Conservation (phyloP, 164 flowering plant genomes). For the Taxillus chinensis region DNA sequence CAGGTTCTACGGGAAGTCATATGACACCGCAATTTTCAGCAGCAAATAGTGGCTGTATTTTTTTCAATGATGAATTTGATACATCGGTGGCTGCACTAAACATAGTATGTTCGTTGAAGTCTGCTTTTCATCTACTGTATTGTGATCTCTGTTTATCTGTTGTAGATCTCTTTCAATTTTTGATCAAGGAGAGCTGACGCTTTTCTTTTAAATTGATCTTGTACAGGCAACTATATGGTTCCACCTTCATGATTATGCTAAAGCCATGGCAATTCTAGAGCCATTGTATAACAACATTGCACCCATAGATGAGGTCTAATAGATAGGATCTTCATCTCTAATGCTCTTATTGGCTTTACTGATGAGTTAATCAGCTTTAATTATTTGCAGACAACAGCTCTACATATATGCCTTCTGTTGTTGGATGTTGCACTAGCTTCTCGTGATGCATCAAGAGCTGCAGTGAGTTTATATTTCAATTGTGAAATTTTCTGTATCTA, state of each 20-base stretch:
- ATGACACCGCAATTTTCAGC: slow-evolving; percentile 23
- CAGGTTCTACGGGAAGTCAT: slow-evolving; percentile 43
- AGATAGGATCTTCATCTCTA: neutral
- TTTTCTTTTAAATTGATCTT: slow-evolving; percentile 2
- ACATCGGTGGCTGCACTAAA: slow-evolving; percentile 60
- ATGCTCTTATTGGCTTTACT: neutral
- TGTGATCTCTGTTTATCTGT: too few species aligned
- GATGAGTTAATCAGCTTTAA: slow-evolving; percentile 6
- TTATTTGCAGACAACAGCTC: slow-evolving; percentile 63
- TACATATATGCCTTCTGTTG: slow-evolving; percentile 69
- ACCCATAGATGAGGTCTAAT: slow-evolving; percentile 81
- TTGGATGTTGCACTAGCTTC: slow-evolving; percentile 73
- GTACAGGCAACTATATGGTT: slow-evolving; percentile 67
- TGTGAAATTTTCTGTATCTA: neutral
- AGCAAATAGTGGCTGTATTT: slow-evolving; percentile 22
- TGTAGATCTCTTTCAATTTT: too few species aligned
- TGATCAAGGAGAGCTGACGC: too few species aligned
- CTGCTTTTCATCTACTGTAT: neutral
- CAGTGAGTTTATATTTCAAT: slow-evolving; percentile 42
- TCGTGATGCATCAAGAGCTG: slow-evolving; percentile 53
- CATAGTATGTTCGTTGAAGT: slow-evolving; percentile 35
- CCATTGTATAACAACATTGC: slow-evolving; percentile 75
- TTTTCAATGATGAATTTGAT: slow-evolving; percentile 61
- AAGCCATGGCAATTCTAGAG: slow-evolving; percentile 65
- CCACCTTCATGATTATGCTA: slow-evolving; percentile 70